Evolutionary conservation across 306 rosid genomes (phyloP).

Genomic region (Arachis stenosperma): DNA sequence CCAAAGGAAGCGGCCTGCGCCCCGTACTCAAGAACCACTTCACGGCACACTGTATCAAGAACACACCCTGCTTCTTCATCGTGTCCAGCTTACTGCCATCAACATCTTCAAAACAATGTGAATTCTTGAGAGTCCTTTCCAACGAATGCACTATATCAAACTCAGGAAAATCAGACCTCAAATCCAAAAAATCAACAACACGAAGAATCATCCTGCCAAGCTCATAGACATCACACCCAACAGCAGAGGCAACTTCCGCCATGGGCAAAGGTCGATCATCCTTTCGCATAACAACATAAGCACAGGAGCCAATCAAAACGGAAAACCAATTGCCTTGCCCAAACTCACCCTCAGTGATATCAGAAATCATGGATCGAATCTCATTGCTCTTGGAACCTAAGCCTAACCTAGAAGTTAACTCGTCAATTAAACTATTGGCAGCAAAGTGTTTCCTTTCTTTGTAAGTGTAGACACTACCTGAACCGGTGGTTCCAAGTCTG

Average conservation of each 20-base stretch:
- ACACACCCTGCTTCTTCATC: constrained; percentile 68
- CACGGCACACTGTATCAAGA: constrained; percentile 69
- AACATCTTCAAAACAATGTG: constrained; percentile 25
- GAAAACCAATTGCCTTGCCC: constrained; percentile 73
- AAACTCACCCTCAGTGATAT: constrained; percentile 65
- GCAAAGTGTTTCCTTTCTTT: constrained; percentile 49
- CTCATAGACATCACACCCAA: constrained; percentile 59
- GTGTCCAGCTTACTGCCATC: constrained; percentile 41
- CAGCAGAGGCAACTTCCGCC: constrained; percentile 54
- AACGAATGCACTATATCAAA: constrained; percentile 62
- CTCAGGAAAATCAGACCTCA: constrained; percentile 55
- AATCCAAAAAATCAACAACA: constrained; percentile 53
- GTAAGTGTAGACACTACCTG: constrained; percentile 51
- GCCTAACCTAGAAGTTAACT: constrained; percentile 49
- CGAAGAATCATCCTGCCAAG: constrained; percentile 68
- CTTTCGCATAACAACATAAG: constrained; percentile 66
- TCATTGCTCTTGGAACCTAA: constrained; percentile 43
- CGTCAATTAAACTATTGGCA: constrained; percentile 55
- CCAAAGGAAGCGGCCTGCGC: constrained; percentile 72
- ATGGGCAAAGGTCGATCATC: constrained; percentile 56
- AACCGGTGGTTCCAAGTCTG: constrained; percentile 58
- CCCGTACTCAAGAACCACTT: constrained; percentile 83
- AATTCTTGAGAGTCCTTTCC: constrained; percentile 55
- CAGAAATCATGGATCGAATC: constrained; percentile 51
- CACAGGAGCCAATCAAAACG: constrained; percentile 69